Evolutionary conservation across 1,284 basidiomycete species (phyloP).

Genomic region (Uromyces viciae-fabae): DNA sequence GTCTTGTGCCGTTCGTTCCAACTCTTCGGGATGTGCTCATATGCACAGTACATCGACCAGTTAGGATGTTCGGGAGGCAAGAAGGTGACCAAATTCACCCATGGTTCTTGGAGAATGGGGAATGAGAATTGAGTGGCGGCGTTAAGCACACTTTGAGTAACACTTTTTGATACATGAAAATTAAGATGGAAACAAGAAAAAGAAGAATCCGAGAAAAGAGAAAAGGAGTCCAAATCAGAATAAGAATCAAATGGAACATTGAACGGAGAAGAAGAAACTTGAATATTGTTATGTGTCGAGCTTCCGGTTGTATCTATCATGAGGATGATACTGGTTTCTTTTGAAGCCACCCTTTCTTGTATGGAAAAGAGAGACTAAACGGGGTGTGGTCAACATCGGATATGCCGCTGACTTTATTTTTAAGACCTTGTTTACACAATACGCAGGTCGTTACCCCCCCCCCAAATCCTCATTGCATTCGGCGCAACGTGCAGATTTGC

Average conservation of each 20-base stretch:
- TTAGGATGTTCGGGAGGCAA: neutral
- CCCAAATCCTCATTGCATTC: neutral
- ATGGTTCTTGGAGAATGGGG: constrained; percentile 9
- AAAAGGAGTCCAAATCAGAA: neutral
- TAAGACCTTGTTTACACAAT: neutral
- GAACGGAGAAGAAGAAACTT: too few relatives aligned
- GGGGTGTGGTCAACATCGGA: neutral
- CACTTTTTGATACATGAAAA: neutral
- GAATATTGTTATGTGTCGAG: too few relatives aligned
- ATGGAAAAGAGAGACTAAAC: neutral
- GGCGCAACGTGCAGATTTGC: neutral
- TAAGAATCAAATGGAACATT: neutral
- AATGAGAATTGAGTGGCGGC: neutral
- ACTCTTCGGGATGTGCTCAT: neutral
- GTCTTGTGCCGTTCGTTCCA: neutral
- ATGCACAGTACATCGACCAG: neutral
- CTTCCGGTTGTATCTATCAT: neutral
- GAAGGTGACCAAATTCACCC: neutral
- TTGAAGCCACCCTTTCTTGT: neutral
- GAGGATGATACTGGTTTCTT: neutral
- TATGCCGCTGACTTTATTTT: neutral
- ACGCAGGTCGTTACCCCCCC: neutral
- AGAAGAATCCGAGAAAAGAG: neutral
- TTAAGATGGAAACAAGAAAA: constrained; percentile 27
- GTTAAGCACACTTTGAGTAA: neutral